Evolutionary conservation across 495 filamentous ascomycete species (phyloP).

Genomic region (Chaetomium fimeti): DNA sequence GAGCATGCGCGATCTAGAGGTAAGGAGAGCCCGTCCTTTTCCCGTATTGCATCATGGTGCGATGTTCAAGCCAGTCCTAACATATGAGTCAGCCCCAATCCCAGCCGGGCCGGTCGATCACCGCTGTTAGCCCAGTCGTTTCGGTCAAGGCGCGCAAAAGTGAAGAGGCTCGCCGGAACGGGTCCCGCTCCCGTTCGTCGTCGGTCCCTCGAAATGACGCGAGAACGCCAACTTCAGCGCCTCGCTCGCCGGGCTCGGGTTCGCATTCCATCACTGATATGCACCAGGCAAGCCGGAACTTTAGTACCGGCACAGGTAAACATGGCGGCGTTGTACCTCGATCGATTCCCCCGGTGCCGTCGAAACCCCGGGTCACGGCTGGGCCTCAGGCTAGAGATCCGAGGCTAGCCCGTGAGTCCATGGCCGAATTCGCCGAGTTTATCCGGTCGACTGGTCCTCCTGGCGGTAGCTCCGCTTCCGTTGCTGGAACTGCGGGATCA

Average conservation of each 20-base stretch:
- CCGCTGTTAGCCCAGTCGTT: constrained; percentile 39
- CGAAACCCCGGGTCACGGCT: constrained; percentile 37
- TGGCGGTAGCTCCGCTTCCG: constrained; percentile 32
- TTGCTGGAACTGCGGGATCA: constrained; percentile 18
- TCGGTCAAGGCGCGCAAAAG: constrained; percentile 41
- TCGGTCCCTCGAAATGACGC: constrained; percentile 36
- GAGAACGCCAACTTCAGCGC: constrained; percentile 41
- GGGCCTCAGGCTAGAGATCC: constrained; percentile 63
- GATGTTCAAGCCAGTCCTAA: constrained; percentile 26
- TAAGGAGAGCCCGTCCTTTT: constrained; percentile 39
- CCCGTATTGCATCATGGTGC: not conserved
- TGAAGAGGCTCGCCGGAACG: constrained; percentile 39
- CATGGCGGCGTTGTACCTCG: constrained; percentile 30
- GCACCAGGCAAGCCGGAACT: constrained; percentile 24
- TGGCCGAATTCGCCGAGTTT: constrained; percentile 80
- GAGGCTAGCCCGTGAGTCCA: constrained; percentile 60
- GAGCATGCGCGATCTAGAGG: constrained; percentile 82
- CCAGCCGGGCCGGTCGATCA: constrained; percentile 37
- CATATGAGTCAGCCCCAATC: constrained; percentile 19
- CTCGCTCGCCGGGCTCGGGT: constrained; percentile 40
- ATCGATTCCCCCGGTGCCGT: constrained; percentile 29
- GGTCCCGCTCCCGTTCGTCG: constrained; percentile 44
- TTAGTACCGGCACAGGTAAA: constrained; percentile 13
- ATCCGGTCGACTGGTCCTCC: constrained; percentile 77
- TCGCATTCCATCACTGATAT: constrained; percentile 41